Conservation (phyloP, 192 early-diverging fungal species). For the Coemansia sp. region DNA sequence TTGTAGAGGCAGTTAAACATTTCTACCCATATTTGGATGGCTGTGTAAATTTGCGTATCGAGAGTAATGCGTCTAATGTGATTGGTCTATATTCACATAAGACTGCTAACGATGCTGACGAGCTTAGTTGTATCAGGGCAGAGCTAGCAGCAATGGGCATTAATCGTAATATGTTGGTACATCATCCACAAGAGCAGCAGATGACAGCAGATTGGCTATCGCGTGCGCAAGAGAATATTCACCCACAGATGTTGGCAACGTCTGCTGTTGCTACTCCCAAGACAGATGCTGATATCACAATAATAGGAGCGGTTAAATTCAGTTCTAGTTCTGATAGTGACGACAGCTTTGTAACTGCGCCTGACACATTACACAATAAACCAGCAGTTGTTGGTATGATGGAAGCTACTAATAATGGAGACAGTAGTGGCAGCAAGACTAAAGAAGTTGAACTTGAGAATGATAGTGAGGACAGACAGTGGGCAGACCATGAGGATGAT, state of each 20-base stretch:
- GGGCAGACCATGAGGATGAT: no score
- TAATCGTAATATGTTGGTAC: constrained; percentile 12
- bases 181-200: constrained; percentile 1
- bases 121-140: background rate
- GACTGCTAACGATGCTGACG: constrained; percentile 7
- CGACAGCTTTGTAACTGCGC: no score
- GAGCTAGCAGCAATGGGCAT: constrained; percentile 12
- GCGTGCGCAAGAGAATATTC: background rate
- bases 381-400: no score
- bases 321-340: no score
- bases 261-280: no score
- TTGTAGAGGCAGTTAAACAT: constrained; percentile 13
- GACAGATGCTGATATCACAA: no score
- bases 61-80: constrained; percentile 23
- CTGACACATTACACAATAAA: no score
- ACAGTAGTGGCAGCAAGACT: no score
- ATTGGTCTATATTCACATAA: constrained; percentile 8
- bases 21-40: constrained; percentile 34
- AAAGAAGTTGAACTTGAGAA: no score
- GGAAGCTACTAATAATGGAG: no score
- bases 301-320: no score
- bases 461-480: no score
- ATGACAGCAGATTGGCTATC: constrained; percentile 22
- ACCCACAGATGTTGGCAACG: background rate
- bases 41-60: constrained; percentile 14